A percentile compares a stretch with the other conserved stretches of the same genome.
These are phyloP conservation scores for Malus hybrid DNA, from an alignment of 331 rosid species.

Conservation along the genomic window DNA sequence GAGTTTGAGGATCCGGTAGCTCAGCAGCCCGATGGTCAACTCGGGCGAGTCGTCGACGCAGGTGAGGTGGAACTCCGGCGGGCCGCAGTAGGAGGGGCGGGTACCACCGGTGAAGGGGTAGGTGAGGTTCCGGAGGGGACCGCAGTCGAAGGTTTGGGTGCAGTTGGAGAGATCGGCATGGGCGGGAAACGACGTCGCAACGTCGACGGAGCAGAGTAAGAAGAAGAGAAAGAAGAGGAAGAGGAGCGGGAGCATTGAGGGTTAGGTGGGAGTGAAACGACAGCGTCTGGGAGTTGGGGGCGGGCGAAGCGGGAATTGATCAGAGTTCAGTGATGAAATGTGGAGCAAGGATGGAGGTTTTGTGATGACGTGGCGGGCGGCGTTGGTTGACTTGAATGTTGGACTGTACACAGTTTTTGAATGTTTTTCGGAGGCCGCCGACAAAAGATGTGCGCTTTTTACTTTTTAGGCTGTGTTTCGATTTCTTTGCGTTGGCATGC, in stretches of 20 bases:
- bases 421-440: not conserved
- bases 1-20: conserved; percentile 33
- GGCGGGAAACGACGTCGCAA: conserved; percentile 24
- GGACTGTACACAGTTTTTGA: not conserved
- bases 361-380: not conserved
- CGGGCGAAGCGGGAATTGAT: not conserved
- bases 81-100: conserved; percentile 45
- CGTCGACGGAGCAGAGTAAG: conserved; percentile 15
- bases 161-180: conserved; percentile 24
- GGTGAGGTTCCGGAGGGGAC: conserved; percentile 28
- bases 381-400: conserved; percentile 4
- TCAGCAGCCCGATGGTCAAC: conserved; percentile 24
- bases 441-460: too few relatives aligned
- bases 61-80: conserved; percentile 32
- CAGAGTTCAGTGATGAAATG: not conserved
- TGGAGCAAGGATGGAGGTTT: not conserved
- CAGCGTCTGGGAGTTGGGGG: not conserved
- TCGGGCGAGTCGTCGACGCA: conserved; percentile 22
- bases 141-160: conserved; percentile 44
- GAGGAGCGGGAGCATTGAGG: conserved; percentile 9
- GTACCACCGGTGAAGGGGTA: conserved; percentile 51
- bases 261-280: not conserved
- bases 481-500: not conserved
- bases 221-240: not conserved
- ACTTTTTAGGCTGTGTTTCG: too few relatives aligned